Conservation (phyloP, 1,139 yeast genomes). For the Waltiozyma sp. region DNA sequence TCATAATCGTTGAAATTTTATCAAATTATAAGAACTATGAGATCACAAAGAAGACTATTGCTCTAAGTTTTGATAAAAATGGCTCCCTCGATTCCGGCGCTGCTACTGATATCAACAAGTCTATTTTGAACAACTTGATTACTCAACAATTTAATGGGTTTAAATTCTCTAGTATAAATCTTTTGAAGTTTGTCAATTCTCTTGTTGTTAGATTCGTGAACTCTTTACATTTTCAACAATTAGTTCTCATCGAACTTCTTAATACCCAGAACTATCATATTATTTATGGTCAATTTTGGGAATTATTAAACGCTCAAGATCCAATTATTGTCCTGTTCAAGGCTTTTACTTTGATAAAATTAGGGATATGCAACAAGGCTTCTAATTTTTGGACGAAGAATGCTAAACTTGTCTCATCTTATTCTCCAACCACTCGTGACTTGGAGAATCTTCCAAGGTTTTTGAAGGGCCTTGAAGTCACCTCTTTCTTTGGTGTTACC, state of each 20-base stretch:
- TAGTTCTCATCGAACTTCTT: constrained; percentile 16
- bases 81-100: constrained; percentile 14
- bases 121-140: constrained; percentile 9
- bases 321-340: constrained; percentile 19
- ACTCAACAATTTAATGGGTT: constrained; percentile 7
- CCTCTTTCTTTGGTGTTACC: constrained; percentile 13
- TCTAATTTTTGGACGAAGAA: constrained; percentile 16
- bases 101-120: constrained; percentile 2
- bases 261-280: constrained; percentile 6
- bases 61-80: constrained; percentile 8
- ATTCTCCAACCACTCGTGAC: constrained; percentile 10
- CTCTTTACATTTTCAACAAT: constrained; percentile 17
- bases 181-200: constrained; percentile 14
- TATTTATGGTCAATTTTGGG: constrained; percentile 8
- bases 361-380: constrained; percentile 14
- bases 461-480: constrained; percentile 8
- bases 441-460: constrained; percentile 6
- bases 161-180: constrained; percentile 15
- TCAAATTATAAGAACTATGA: constrained; percentile 11
- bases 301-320: constrained; percentile 7
- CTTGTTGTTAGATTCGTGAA: constrained; percentile 10
- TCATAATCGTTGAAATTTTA: constrained; percentile 10
- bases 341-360: constrained; percentile 19
- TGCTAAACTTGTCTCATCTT: constrained; percentile 17
- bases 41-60: constrained; percentile 8